Base-by-base conservation (phyloP, 2,329 filamentous ascomycete species). In the Coniochaeta ligniaria region DNA sequence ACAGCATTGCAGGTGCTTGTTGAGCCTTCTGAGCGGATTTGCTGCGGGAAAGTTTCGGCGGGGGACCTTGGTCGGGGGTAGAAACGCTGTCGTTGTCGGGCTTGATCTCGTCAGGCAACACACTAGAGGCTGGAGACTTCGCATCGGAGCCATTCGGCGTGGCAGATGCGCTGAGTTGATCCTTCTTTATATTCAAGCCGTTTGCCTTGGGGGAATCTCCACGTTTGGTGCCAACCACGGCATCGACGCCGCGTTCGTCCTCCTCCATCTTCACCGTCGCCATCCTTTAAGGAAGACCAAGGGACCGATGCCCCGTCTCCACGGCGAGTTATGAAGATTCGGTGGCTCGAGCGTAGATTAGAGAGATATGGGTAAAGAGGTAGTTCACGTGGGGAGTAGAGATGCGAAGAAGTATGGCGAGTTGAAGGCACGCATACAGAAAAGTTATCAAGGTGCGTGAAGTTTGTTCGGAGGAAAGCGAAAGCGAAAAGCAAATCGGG, bases 11-110 rank as follows among this genome's bases (percentile, higher is more conserved):
- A 1, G 65, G 58, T 59, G 79, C 80, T 59, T 85, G 84, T 63
- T 82, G 75, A 61, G 86, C 74, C 73, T 91, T 96, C 66, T 90
- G 86, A 22, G 90, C 89, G 41, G 85, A 78, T 70, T 89, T 91
- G 31, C 35, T 57, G 68, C 92, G 88, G 66, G 87, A 82, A 61
- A 90, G 78, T 74, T 91, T 95, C 54, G 88, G 84, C 45, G 85
- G 82, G 69, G 89, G 85, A 24, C 67, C 70, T 36, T 76, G 76
- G 60, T 79, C 78, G 31, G 78, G 77, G 7, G 78, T 80, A 56
- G 78, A 79, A 54, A 73, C 74, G 71, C 77, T 79, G 60, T 79
- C 79, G 66, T 74, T 78, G 61, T 76, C 75, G 60, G 76, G 74
- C 65, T 83, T 83, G 65, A 69, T 64, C 35, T 75, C 76, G 64